phyloP scores from a whole-genome alignment of 805 yeast species.

The Teunomyces lycoperdinae region DNA sequence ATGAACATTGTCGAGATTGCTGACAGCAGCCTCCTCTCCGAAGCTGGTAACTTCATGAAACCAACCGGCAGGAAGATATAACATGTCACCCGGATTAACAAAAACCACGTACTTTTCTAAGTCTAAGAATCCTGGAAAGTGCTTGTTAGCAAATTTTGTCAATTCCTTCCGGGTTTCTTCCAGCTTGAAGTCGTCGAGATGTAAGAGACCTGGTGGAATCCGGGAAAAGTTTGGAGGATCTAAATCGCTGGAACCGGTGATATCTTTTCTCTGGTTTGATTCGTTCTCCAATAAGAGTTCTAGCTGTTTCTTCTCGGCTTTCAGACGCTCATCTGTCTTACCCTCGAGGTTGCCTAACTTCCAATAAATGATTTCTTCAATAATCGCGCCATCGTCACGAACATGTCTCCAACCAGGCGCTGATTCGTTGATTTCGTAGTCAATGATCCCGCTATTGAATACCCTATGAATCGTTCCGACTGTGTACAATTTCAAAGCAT shows the following conservation, averaged over 20 bases:
- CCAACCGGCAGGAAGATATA: constrained; percentile 77
- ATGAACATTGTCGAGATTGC: constrained; percentile 36
- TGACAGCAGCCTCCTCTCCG: constrained; percentile 26
- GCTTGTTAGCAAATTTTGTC: constrained; percentile 30
- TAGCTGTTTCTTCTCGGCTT: constrained; percentile 8
- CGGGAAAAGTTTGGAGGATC: constrained; percentile 72
- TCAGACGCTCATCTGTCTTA: constrained; percentile 15
- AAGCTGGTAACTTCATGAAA: constrained; percentile 76
- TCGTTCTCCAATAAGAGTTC: constrained; percentile 9
- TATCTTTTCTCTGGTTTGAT: constrained; percentile 12
- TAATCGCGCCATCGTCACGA: constrained; percentile 60
- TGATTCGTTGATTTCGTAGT: constrained; percentile 49
- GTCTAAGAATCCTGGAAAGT: constrained; percentile 49
- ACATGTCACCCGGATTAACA: constrained; percentile 61
- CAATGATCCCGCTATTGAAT: constrained; percentile 63
- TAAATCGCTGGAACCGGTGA: constrained; percentile 11
- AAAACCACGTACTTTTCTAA: constrained; percentile 45
- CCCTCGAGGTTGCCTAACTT: constrained; percentile 25
- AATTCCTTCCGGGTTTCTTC: constrained; percentile 22
- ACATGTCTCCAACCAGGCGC: constrained; percentile 65
- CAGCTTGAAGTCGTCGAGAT: constrained; percentile 51
- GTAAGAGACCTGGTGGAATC: constrained; percentile 63
- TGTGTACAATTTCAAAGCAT: constrained; percentile 57
- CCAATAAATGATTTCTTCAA: constrained; percentile 49
- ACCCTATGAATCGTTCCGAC: constrained; percentile 58